Evolutionary conservation across 495 filamentous ascomycete species (phyloP).

Genomic region (Poronia punctata): DNA sequence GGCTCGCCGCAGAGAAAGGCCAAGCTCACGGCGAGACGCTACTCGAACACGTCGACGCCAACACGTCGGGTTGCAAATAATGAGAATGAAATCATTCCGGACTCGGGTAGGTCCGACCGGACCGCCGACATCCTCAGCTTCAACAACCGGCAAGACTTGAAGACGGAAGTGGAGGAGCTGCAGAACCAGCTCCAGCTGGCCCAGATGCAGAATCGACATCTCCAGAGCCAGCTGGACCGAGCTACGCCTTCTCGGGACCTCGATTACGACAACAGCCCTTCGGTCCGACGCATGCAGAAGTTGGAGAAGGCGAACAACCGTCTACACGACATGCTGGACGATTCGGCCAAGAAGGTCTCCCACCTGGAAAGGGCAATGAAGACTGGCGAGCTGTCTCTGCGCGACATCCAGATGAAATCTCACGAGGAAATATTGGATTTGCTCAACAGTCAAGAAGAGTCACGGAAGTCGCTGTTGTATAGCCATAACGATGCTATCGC

Average conservation of each 20-base stretch:
- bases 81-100: conserved; percentile 51
- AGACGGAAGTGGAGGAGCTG: conserved; percentile 81
- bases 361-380: conserved; percentile 79
- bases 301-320: conserved; percentile 88
- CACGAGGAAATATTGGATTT: conserved; percentile 93
- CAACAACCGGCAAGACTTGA: conserved; percentile 85
- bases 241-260: conserved; percentile 48
- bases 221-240: conserved; percentile 79
- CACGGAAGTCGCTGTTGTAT: conserved; percentile 71
- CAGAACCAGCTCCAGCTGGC: conserved; percentile 93
- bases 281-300: conserved; percentile 75
- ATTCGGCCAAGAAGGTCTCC: conserved; percentile 90
- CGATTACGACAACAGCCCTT: conserved; percentile 74
- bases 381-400: conserved; percentile 80
- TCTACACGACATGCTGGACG: conserved; percentile 90
- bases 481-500: conserved; percentile 78
- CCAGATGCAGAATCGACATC: conserved; percentile 92
- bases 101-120: conserved; percentile 80
- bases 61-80: conserved; percentile 59
- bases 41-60: conserved; percentile 69
- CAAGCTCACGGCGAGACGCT: conserved; percentile 64
- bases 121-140: conserved; percentile 86
- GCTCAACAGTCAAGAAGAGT: conserved; percentile 89
- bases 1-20: conserved; percentile 73
- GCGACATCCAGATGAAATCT: conserved; percentile 87